Evolutionary conservation across 306 rosid genomes (phyloP), one percentile per base, ranked within the genome.

Genomic region (Rosa chinensis): DNA sequence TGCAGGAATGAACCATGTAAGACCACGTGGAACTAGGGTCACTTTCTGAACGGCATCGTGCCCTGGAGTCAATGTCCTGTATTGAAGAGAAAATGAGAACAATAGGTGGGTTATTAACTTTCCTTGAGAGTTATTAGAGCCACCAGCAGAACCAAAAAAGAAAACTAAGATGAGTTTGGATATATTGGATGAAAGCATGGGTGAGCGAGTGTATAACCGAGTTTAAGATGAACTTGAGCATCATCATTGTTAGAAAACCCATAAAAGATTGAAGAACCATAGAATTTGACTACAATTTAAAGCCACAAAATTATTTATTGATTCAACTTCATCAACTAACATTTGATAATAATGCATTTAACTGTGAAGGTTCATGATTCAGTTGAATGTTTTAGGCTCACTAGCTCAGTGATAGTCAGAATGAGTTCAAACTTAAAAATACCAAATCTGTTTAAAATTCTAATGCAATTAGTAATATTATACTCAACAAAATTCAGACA

Each of bases 21-120:
- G 98, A 82, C 99, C 99, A 43, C 99, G 95, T 32, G 99, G 99
- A 82, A 95, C 83, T 23, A 95, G 81, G 64, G 99, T 93, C 70
- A 95, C 99, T 75, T 95, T 93, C 79, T 95, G 98, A 20, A 95
- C 97, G 16, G 98, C 80, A 82, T 95, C 99, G 37, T 95, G 99
- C 78, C 98, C 99, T 18, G 99, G 98, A 82, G 98, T 95, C 92
- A 95, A 87, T 70, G 99, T 95, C 81, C 99, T 93, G 88, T 77
- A 86, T 69, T 76, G 43, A 79, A 79, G 44, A 70, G 84, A 75
- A 83, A 39, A 63, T 6, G 64, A n/a, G 62, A 67, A 47, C 17
- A 12, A n/a, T n/a, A 21, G 52, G 58, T 6, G 37, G 77, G 32
- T 79, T 16, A 72, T 44, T 45, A 20, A 20, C 21, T 23, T 44